Conservation (phyloP, 2,329 filamentous ascomycete genomes). For the Aspergillus caelatus region DNA sequence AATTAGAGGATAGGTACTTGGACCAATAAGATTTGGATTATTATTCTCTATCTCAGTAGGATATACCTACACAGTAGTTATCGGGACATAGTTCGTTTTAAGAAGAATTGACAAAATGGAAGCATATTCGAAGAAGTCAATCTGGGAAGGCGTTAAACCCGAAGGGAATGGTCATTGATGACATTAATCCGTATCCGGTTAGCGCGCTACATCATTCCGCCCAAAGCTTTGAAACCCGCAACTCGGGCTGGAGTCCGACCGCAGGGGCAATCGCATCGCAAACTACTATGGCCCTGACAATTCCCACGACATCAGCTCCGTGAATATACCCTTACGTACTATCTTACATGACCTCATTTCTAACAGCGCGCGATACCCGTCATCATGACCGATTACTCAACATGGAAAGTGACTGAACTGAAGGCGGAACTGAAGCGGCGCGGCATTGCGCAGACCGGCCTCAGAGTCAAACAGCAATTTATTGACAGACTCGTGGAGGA, state of each 20-base stretch:
- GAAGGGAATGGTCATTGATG: neutral
- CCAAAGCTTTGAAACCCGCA: constrained; percentile 11
- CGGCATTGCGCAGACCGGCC: constrained; percentile 68
- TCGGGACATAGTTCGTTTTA: too few relatives aligned
- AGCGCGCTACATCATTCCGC: constrained; percentile 22
- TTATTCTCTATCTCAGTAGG: neutral
- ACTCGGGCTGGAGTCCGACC: constrained; percentile 10
- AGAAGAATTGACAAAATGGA: neutral
- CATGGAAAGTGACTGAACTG: constrained; percentile 73
- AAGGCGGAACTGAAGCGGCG: constrained; percentile 74
- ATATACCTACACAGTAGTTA: too few relatives aligned
- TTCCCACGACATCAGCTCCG: neutral
- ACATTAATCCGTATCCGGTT: constrained; percentile 7
- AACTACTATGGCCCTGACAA: constrained; percentile 17
- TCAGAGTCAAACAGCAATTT: constrained; percentile 68
- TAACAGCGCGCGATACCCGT: constrained; percentile 9
- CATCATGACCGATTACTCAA: constrained; percentile 56
- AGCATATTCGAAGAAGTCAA: neutral
- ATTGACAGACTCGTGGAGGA: constrained; percentile 63
- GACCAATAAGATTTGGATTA: neutral
- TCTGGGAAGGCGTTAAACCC: constrained; percentile 1
- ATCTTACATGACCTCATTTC: constrained; percentile 7
- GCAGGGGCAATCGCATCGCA: constrained; percentile 18
- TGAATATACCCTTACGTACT: neutral
- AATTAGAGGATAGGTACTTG: neutral